A percentile compares a stretch with the other conserved stretches of the same genome.
Conservation (phyloP, 2,329 filamentous ascomycete genomes). For the Alternaria hordeiaustralica region DNA sequence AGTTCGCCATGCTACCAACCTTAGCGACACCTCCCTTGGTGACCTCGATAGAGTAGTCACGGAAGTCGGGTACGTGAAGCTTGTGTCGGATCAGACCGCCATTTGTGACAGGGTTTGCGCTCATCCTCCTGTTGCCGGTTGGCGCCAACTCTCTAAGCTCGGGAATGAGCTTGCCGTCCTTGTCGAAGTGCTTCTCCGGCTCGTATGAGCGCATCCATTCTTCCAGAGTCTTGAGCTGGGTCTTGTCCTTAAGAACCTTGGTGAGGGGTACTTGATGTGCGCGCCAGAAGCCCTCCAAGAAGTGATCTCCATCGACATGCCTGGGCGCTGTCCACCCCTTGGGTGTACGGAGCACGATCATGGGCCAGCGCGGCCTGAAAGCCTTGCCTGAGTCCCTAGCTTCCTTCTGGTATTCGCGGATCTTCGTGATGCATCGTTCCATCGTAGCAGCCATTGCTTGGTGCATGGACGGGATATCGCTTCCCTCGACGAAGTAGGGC, state of each 20-base stretch:
- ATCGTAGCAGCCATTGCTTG: constrained; percentile 81
- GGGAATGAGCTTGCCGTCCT: constrained; percentile 66
- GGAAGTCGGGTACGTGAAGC: constrained; percentile 73
- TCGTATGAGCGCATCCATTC: constrained; percentile 79
- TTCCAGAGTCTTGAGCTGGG: constrained; percentile 72
- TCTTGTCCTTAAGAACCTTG: constrained; percentile 69
- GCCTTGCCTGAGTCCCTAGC: constrained; percentile 73
- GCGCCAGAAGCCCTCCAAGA: constrained; percentile 78
- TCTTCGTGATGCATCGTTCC: constrained; percentile 74
- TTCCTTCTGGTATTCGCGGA: constrained; percentile 71
- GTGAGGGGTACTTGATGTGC: constrained; percentile 79
- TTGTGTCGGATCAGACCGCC: constrained; percentile 72
- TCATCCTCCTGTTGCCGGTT: constrained; percentile 72
- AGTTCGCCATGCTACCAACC: constrained; percentile 72
- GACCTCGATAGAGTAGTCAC: constrained; percentile 68
- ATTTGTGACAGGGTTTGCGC: constrained; percentile 77
- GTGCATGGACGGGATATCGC: constrained; percentile 76
- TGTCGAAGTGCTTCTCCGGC: constrained; percentile 73
- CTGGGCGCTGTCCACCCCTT: constrained; percentile 82
- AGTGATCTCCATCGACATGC: constrained; percentile 70
- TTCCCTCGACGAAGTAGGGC: constrained; percentile 81
- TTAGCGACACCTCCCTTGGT: constrained; percentile 65
- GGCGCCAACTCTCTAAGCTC: constrained; percentile 72
- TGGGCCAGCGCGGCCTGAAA: constrained; percentile 76
- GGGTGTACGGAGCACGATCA: constrained; percentile 77